Evolutionary conservation across 257 asterid species (phyloP).

Genomic region (Solanum appendiculatum): DNA sequence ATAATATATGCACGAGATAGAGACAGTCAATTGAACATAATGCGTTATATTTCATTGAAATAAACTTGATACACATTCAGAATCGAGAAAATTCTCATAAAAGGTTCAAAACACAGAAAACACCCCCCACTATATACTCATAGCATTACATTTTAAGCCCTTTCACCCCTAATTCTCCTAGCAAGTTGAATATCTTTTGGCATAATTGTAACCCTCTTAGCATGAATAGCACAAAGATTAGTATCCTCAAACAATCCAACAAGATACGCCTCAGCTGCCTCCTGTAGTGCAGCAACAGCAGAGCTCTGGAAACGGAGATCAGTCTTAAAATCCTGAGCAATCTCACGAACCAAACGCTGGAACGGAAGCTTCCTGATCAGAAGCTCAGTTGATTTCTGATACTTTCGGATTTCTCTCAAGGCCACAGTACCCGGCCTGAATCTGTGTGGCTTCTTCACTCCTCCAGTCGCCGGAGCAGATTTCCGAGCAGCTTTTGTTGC

Average conservation of each 20-base stretch:
- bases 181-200: conserved; percentile 27
- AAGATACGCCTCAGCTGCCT: conserved; percentile 22
- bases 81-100: neutral
- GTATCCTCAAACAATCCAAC: conserved; percentile 27
- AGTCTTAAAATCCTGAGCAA: conserved; percentile 33
- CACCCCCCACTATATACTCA: neutral
- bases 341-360: conserved; percentile 29
- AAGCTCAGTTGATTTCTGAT: conserved; percentile 24
- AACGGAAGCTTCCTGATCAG: conserved; percentile 16
- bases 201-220: conserved; percentile 25
- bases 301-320: conserved; percentile 29
- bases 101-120: neutral
- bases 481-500: conserved; percentile 27
- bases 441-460: conserved; percentile 33
- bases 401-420: conserved; percentile 25
- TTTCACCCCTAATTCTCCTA: conserved; percentile 20
- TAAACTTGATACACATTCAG: neutral
- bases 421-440: conserved; percentile 26
- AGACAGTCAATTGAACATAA: neutral
- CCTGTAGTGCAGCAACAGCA: conserved; percentile 22
- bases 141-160: neutral
- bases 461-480: conserved; percentile 30
- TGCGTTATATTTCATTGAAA: neutral
- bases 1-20: neutral
- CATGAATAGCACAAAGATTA: conserved; percentile 24